Base-by-base conservation (phyloP, 352 stramenopile genomes). In the Globisporangium alternatum region DNA sequence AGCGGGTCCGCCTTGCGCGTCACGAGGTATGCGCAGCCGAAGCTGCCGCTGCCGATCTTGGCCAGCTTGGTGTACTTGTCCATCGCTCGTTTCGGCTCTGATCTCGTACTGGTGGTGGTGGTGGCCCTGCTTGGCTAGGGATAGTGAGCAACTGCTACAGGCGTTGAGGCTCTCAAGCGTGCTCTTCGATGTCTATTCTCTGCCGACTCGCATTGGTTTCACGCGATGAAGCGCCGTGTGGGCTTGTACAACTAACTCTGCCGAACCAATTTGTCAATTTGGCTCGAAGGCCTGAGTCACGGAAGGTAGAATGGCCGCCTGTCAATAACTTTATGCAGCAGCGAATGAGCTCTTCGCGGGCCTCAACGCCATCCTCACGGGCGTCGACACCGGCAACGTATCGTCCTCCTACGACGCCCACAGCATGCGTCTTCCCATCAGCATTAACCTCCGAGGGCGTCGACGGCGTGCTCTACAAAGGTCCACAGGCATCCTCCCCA, bases 41-140 rank as follows among this genome's bases (percentile, higher is more conserved):
- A 93, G 67, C 76, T 88, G 25, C 85, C 85, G 60, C 91, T 76
- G 0, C 83, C 85, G 63, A 93, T 92, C 67, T 89, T 89, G 44
- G 81, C 71, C 39, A 90, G 70, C 60, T 90, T 90, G 33, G 76
- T 75, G 74, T 91, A 93, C 54, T 89, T 89, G 30, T 93, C 82
- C 84, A 93, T 93, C 6, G n/a, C 15, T 39, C 6, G 13, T 39
- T 22, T 12, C n/a, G 10, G 8, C 12, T 41, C 47, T 41, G 19
- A 4, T 8, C n/a, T 25, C 7, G 33, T 19, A 53, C 48, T 17
- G 15, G 5, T 30, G n/a, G 7, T 39, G 47, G 19, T 35, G 9
- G 21, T 54, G 13, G 47, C 35, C 12, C 30, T 17, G 7, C 28
- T 56, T 41, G 8, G 28, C 17, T 41, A 28, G 28, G 4, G 51